Evolutionary conservation across 2,329 filamentous ascomycete genomes (phyloP).

Genomic region (Triangularia setosa): DNA sequence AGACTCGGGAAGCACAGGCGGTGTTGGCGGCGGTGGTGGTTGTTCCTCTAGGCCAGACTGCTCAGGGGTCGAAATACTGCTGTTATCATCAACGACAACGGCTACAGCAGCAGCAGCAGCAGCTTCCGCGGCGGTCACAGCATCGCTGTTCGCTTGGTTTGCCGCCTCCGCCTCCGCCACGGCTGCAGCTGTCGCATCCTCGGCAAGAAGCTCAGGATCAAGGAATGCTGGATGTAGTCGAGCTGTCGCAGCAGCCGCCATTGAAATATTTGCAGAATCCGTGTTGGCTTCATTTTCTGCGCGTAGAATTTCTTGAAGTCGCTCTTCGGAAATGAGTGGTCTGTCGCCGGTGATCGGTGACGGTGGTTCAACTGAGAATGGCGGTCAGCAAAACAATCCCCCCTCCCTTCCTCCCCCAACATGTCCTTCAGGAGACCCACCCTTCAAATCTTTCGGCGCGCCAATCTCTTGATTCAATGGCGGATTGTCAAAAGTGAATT

Average conservation of each 20-base stretch:
- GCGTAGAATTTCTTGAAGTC: conserved; percentile 44
- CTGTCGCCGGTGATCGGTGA: conserved; percentile 18
- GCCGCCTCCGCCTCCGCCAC: conserved; percentile 24
- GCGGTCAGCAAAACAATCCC: conserved; percentile 7
- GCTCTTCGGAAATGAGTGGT: conserved; percentile 46
- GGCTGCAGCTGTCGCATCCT: conserved; percentile 26
- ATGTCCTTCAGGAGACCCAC: conserved; percentile 27
- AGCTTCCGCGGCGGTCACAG: conserved; percentile 16
- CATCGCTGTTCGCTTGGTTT: background rate
- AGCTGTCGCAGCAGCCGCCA: conserved; percentile 54
- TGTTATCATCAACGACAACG: conserved; percentile 6
- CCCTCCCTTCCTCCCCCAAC: background rate
- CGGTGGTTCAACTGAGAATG: conserved; percentile 14
- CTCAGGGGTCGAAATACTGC: conserved; percentile 19
- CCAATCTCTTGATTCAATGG: conserved; percentile 46
- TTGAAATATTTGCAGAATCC: conserved; percentile 49
- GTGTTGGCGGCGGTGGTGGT: background rate
- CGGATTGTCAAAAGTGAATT: conserved; percentile 55
- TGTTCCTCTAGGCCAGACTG: conserved; percentile 17
- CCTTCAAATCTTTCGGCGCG: conserved; percentile 33
- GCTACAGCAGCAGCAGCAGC: conserved; percentile 17
- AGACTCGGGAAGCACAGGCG: conserved; percentile 16
- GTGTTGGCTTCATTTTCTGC: conserved; percentile 33
- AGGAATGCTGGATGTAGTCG: conserved; percentile 52
- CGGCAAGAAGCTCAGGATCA: conserved; percentile 41